A percentile compares a stretch with the other conserved stretches of the same genome.
Evolutionary conservation across 225 moss, liverwort and hornwort species (phyloP).

Genomic region (Polytrichum commune): DNA sequence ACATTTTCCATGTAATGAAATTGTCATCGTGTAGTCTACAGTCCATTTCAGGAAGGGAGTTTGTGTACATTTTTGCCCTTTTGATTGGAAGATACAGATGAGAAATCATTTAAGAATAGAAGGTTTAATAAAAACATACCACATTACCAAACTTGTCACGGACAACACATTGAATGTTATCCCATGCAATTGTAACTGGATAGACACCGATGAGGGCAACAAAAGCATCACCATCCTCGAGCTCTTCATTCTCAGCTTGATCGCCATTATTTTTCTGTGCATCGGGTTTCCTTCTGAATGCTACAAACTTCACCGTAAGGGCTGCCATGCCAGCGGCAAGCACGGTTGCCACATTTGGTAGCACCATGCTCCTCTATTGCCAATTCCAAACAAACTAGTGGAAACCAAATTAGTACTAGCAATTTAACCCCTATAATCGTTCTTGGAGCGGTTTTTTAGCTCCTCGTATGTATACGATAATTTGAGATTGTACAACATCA

Average conservation of each 20-base stretch:
- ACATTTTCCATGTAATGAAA: neutral
- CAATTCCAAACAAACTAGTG: too few species aligned
- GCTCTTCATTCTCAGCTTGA: constrained; percentile 33
- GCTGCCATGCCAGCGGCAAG: constrained; percentile 48
- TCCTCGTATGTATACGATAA: too few species aligned
- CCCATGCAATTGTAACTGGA: constrained; percentile 36
- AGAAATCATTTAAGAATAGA: constrained; percentile 1
- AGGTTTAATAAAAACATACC: constrained; percentile 5
- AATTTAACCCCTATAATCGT: too few species aligned
- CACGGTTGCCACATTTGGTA: constrained; percentile 38
- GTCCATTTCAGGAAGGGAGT: neutral
- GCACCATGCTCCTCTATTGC: constrained; percentile 22
- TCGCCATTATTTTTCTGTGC: neutral
- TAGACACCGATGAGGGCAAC: constrained; percentile 8
- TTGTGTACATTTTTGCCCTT: too few species aligned
- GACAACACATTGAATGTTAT: constrained; percentile 32
- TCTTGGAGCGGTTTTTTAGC: too few species aligned
- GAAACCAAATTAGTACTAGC: too few species aligned
- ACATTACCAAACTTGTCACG: constrained; percentile 44
- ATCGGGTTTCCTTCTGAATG: constrained; percentile 5
- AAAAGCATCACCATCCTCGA: constrained; percentile 29
- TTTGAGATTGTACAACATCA: too few species aligned
- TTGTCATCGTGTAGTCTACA: neutral
- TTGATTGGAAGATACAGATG: too few species aligned
- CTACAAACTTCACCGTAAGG: constrained; percentile 32